Conservation (phyloP, 768 basidiomycete genomes). For the Tulasnella sp. region DNA sequence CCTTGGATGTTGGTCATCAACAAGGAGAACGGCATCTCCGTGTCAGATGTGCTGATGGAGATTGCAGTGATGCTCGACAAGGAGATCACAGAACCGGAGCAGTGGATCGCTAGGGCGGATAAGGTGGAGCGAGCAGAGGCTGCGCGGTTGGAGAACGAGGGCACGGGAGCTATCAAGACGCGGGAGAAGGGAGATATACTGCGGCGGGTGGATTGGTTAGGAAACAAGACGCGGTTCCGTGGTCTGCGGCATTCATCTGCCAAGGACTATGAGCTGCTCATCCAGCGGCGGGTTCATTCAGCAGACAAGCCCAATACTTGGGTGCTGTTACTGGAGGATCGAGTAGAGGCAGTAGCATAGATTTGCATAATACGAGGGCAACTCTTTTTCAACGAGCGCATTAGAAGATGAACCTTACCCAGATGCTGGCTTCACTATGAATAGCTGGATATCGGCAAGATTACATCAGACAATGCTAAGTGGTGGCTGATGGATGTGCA, state of each 20-base stretch:
- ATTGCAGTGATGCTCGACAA: slow-evolving; percentile 41
- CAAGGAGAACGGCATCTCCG: slow-evolving; percentile 34
- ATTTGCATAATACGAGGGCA: background rate
- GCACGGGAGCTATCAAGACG: slow-evolving; percentile 15
- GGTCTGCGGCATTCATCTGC: slow-evolving; percentile 37
- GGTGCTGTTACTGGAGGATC: slow-evolving; percentile 9
- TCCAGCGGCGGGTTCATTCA: slow-evolving; percentile 41
- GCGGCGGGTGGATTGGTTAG: slow-evolving; percentile 56
- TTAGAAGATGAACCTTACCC: too few relatives aligned
- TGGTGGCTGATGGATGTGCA: too few relatives aligned
- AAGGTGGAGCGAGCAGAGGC: slow-evolving; percentile 39
- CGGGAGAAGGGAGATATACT: slow-evolving; percentile 21
- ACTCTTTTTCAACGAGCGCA: too few relatives aligned
- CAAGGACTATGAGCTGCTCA: slow-evolving; percentile 46
- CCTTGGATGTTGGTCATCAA: slow-evolving; percentile 56
- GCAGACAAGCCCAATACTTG: background rate
- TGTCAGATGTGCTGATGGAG: slow-evolving; percentile 45
- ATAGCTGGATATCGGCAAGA: too few relatives aligned
- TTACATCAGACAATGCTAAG: too few relatives aligned
- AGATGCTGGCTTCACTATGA: too few relatives aligned
- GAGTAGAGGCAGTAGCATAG: background rate
- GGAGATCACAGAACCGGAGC: slow-evolving; percentile 49
- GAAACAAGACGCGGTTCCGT: slow-evolving; percentile 46
- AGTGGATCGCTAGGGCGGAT: slow-evolving; percentile 2
- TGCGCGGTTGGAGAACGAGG: slow-evolving; percentile 28